Base-by-base conservation (phyloP, 2,329 filamentous ascomycete species). In the Trichoderma arundinaceum region DNA sequence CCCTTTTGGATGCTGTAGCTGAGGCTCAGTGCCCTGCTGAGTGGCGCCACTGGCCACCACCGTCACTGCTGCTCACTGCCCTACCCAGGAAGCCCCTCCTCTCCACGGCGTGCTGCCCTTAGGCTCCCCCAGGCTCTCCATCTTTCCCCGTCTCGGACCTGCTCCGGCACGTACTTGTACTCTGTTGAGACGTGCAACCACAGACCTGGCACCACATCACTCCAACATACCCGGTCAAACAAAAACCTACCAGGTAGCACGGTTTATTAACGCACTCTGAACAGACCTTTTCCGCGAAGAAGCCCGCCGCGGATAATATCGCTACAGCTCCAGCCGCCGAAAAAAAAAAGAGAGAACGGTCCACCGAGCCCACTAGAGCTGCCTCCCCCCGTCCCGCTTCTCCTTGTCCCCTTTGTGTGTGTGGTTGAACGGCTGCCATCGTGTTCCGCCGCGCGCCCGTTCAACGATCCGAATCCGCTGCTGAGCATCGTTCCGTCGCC, bases 51-150 rank as follows among this genome's bases (percentile, higher is more conserved):
- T 28, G 22, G 22, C 22, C 22, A 28, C 22, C 4, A 28, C 22
- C 19, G 22, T 33, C 22, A 49, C 54, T 38, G 48, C 48, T 62
- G 41, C 22, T 19, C 59, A 43, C 59, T 62, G 48, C 22, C 59
- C 48, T 52, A 22, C 28, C 22, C 22, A 28, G 4, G 22, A 43
- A 46, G 48, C 46, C 35, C 58, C 48, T 44, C 59, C 48, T 43
- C 59, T 41, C 48, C 17, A 22, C 49, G 35, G 28, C 39, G 19
- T n/a, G 10, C 38, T 10, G 17, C 38, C 32, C 49, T 62, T 33
- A 62, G 59, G 57, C 57, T 35, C 10, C 57, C 57, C 57, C 33
- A 51, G 57, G 35, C 44, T 41, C 58, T 33, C 58, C 58, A 51
- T 33, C 58, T 43, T 52, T 52, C 35, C 48, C 59, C 59, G 38